phyloP scores from a whole-genome alignment of 2,329 filamentous ascomycete species.

The Beauveria scarabaeidicola region DNA sequence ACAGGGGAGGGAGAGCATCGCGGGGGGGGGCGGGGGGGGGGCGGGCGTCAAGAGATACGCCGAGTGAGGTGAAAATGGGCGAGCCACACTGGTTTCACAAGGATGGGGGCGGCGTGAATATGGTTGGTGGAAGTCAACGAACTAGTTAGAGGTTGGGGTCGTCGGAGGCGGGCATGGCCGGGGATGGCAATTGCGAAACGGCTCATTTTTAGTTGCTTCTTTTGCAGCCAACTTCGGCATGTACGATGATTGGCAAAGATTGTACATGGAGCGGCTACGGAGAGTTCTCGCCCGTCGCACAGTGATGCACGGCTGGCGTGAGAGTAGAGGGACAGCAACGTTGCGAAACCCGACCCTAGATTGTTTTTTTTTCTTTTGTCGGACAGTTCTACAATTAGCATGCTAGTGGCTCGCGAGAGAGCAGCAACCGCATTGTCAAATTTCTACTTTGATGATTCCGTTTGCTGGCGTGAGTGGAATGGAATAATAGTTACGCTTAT shows the following conservation, averaged over 20 bases:
- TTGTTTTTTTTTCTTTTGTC: not conserved
- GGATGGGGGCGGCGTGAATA: not conserved
- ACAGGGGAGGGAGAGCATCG: too few relatives aligned
- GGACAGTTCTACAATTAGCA: not conserved
- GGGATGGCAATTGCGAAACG: not conserved
- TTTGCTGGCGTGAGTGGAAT: not conserved
- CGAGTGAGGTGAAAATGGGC: not conserved
- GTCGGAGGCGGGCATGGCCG: not conserved
- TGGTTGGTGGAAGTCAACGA: not conserved
- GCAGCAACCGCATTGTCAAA: not conserved
- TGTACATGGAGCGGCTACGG: not conserved
- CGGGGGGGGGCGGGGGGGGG: too few relatives aligned
- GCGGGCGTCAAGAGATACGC: not conserved
- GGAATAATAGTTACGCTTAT: too few relatives aligned
- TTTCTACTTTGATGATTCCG: not conserved
- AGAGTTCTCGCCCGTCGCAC: not conserved
- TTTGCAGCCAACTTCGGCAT: not conserved
- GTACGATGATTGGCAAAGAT: not conserved
- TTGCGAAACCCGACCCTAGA: not conserved
- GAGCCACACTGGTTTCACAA: slow-evolving; percentile 2
- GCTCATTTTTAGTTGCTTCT: not conserved
- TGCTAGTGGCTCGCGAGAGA: not conserved
- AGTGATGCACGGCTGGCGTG: not conserved
- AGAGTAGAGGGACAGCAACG: not conserved
- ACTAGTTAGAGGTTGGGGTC: not conserved